A percentile compares a stretch with the other conserved stretches of the same genome.
phyloP scores from a whole-genome alignment of 768 basidiomycete species.

The Mycena haematopus region DNA sequence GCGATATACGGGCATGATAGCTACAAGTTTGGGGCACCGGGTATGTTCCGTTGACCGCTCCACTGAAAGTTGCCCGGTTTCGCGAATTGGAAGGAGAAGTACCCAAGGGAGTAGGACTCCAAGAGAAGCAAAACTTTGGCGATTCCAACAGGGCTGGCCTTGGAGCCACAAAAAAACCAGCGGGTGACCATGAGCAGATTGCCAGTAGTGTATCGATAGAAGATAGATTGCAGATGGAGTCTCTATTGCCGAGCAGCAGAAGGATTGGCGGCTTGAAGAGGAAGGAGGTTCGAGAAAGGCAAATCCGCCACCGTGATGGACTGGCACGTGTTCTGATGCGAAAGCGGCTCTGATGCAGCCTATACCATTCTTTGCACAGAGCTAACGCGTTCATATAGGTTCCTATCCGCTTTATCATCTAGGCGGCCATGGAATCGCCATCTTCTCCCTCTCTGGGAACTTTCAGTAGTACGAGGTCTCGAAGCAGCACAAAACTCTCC shows the following conservation, averaged over 20 bases:
- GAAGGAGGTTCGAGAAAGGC: not conserved
- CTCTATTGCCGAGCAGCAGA: not conserved
- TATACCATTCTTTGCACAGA: constrained; percentile 9
- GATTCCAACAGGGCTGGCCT: not conserved
- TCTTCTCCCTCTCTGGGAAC: constrained; percentile 44
- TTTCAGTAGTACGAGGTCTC: constrained; percentile 53
- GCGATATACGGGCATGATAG: not conserved
- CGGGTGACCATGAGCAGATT: not conserved
- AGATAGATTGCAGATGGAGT: not conserved
- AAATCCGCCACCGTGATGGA: not conserved
- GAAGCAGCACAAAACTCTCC: constrained; percentile 63
- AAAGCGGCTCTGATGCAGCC: constrained; percentile 4
- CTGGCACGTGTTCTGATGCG: not conserved
- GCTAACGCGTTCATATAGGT: constrained; percentile 30
- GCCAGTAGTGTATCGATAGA: not conserved
- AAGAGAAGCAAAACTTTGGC: not conserved
- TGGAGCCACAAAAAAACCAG: not conserved
- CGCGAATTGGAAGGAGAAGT: not conserved
- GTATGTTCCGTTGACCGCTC: constrained; percentile 3
- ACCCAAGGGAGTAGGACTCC: not conserved
- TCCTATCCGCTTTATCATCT: constrained; percentile 24
- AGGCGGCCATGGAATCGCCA: constrained; percentile 35
- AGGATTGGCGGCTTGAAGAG: not conserved
- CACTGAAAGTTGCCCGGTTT: not conserved
- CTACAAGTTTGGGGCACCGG: not conserved